phyloP scores from a whole-genome alignment of 176 grass and related monocot species.

The Musa schizocarpa region DNA sequence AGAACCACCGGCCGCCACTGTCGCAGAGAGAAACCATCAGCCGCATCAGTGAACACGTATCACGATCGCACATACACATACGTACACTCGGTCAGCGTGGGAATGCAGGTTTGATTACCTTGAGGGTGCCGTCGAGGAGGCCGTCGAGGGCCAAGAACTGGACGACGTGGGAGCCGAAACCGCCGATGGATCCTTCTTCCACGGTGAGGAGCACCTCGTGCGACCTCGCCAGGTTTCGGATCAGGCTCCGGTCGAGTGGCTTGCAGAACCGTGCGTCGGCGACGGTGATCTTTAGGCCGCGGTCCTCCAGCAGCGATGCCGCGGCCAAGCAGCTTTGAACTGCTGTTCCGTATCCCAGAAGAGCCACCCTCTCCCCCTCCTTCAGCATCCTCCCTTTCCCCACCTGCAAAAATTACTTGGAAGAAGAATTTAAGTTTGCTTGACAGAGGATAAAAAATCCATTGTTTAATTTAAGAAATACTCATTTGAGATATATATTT shows the following conservation, averaged over 20 bases:
- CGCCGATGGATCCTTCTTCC: constrained; percentile 97
- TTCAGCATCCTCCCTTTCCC: constrained; percentile 69
- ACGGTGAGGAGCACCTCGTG: constrained; percentile 95
- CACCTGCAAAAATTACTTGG: constrained; percentile 29
- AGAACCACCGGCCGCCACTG: constrained; percentile 96
- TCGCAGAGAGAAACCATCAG: constrained; percentile 7
- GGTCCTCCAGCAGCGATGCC: constrained; percentile 42
- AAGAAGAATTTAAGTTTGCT: neutral
- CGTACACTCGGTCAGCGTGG: too few relatives aligned
- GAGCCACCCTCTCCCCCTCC: constrained; percentile 87
- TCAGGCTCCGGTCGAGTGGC: constrained; percentile 70
- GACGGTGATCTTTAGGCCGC: constrained; percentile 69
- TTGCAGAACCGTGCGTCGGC: constrained; percentile 97
- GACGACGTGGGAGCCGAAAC: constrained; percentile 84
- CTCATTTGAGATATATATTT: too few relatives aligned
- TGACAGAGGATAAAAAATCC: too few relatives aligned
- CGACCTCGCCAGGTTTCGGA: constrained; percentile 63
- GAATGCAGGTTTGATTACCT: constrained; percentile 30
- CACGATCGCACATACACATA: too few relatives aligned
- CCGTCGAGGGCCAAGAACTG: constrained; percentile 93
- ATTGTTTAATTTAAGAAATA: too few relatives aligned
- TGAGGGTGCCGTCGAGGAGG: constrained; percentile 79
- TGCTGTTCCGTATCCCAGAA: constrained; percentile 81
- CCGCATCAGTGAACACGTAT: too few relatives aligned
- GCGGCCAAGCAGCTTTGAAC: constrained; percentile 86